Evolutionary conservation across 225 moss, liverwort and hornwort genomes (phyloP).

Genomic region (Sphagnum contortum): DNA sequence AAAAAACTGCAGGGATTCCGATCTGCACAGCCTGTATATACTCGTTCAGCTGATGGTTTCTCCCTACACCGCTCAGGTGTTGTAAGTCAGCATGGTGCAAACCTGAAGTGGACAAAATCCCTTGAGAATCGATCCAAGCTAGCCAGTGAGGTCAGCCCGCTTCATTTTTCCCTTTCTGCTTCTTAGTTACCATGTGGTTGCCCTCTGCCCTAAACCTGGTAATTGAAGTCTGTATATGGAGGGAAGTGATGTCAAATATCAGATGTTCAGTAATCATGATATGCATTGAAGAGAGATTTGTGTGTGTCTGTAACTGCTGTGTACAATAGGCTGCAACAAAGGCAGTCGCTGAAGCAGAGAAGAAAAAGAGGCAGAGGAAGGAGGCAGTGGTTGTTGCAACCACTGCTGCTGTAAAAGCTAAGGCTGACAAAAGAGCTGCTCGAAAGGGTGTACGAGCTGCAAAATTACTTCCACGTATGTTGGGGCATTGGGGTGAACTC

Average conservation of each 20-base stretch:
- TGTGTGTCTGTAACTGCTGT: background rate
- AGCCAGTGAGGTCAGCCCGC: slow-evolving; percentile 59
- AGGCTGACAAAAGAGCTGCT: slow-evolving; percentile 31
- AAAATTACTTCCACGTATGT: slow-evolving; percentile 24
- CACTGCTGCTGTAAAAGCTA: slow-evolving; percentile 31
- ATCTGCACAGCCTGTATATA: slow-evolving; percentile 81
- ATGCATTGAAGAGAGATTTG: too few species aligned
- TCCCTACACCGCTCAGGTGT: slow-evolving; percentile 89
- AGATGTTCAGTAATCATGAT: too few species aligned
- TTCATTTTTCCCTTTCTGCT: background rate
- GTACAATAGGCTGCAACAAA: slow-evolving; percentile 64
- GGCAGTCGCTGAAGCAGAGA: slow-evolving; percentile 79
- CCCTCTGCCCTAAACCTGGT: too few species aligned
- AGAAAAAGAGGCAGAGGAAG: slow-evolving; percentile 59
- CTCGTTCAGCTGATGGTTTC: slow-evolving; percentile 85
- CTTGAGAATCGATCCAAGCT: slow-evolving; percentile 68
- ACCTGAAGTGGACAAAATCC: slow-evolving; percentile 89
- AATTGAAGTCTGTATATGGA: too few species aligned
- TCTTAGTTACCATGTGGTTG: too few species aligned
- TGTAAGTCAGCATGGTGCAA: slow-evolving; percentile 66
- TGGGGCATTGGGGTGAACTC: background rate
- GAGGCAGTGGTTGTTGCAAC: slow-evolving; percentile 46
- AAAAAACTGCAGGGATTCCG: slow-evolving; percentile 70
- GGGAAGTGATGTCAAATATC: too few species aligned
- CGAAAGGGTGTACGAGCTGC: slow-evolving; percentile 29